Conservation (phyloP, 208 protist genomes). For the Trypanosoma lewisi region DNA sequence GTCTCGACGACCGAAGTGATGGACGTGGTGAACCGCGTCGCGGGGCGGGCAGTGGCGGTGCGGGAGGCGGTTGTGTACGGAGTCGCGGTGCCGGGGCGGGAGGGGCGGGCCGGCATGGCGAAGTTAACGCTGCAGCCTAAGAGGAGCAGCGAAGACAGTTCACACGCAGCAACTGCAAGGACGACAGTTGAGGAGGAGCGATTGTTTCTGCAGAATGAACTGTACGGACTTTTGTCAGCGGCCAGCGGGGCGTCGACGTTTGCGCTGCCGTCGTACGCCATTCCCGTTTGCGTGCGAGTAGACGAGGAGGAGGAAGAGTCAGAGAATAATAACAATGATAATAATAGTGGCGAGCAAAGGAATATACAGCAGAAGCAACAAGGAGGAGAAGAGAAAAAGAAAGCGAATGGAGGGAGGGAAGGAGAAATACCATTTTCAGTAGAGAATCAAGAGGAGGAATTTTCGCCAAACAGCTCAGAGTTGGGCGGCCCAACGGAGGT, state of each 20-base stretch:
- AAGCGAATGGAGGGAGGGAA: not conserved
- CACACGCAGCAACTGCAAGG: too few species aligned
- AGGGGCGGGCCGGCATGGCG: slow-evolving; percentile 71
- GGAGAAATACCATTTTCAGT: not conserved
- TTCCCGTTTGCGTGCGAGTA: slow-evolving; percentile 52
- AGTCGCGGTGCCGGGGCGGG: slow-evolving; percentile 38
- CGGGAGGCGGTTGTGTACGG: slow-evolving; percentile 71
- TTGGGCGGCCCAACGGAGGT: not conserved
- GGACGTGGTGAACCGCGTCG: slow-evolving; percentile 39
- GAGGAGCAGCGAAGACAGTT: not conserved
- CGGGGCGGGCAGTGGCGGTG: slow-evolving; percentile 31
- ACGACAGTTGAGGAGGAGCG: slow-evolving; percentile 31
- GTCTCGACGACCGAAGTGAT: slow-evolving; percentile 72
- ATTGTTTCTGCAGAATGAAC: slow-evolving; percentile 43
- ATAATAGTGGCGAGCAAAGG: slow-evolving; percentile 1
- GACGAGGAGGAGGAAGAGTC: slow-evolving; percentile 11
- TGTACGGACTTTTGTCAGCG: slow-evolving; percentile 37
- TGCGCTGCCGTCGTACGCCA: slow-evolving; percentile 39
- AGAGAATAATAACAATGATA: not conserved
- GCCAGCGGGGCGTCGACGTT: slow-evolving; percentile 4
- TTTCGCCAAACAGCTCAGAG: not conserved
- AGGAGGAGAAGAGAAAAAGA: slow-evolving; percentile 28
- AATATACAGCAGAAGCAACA: too few species aligned
- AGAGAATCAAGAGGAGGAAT: not conserved
- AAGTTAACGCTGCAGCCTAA: slow-evolving; percentile 49